Base-by-base conservation (phyloP, 257 asterid species). In the Fraxinus quadrangulata region DNA sequence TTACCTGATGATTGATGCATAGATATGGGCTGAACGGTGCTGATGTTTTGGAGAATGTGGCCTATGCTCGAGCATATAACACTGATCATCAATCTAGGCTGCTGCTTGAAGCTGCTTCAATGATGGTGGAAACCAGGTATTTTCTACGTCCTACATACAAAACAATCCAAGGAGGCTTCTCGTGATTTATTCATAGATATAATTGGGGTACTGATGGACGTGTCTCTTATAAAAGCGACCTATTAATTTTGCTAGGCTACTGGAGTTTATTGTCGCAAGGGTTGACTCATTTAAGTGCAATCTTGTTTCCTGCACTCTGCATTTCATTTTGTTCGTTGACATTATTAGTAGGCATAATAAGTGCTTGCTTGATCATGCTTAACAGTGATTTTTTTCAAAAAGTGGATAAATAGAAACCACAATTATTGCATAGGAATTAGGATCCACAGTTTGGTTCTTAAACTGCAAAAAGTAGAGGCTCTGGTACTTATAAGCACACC, bases 41-140 rank as follows among this genome's bases (percentile, higher is more conserved):
- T 76, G 97, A 93, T 82, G 98, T 95, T 74, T 86, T 95, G 90
- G 99, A 95, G 83, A 95, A 95, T 77, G 99, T 93, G 82, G 99
- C 99, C 67, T 94, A 94, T 84, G 99, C 99, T 67, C 90, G 99
- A 78, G 99, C 99, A 45, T 92, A 94, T 81, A 94, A 94, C 90
- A 94, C 99, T 5, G 99, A 94, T 75, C 99, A 94, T 79, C 99
- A 92, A 82, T 92, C 99, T 10, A 90, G 97, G 90, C 97, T 94
- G 82, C 82, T 94, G 78, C 95, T 94, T 49, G 97, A 94, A 87
- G 99, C 99, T 51, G 99, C 99, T 75, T 92, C 99, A 30, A 91
- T 94, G 99, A 94, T 94, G 99, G 94, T 92, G 67, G 99, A 94
- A 82, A 91, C 96, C 39, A 91, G 98, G 98, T 92, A 83, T 56